These are phyloP conservation scores for Telopea speciosissima DNA, from an alignment of 177 flowering plant species.

Conservation along the genomic window DNA sequence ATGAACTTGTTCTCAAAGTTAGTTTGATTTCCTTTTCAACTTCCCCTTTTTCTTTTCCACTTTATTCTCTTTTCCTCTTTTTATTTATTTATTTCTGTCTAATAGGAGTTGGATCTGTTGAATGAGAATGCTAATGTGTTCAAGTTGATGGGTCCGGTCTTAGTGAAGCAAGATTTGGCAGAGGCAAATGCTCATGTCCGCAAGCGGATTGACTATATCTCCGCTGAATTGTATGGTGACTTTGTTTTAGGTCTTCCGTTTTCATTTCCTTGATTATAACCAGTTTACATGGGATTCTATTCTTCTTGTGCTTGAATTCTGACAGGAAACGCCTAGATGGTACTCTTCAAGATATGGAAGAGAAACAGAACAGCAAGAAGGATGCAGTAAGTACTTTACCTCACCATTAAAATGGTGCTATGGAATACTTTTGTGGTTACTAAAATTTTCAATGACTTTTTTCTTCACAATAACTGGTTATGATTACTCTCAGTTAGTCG, in stretches of 20 bases:
- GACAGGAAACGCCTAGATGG: slow-evolving; percentile 86
- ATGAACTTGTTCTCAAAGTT: slow-evolving; percentile 96
- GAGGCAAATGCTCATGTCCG: slow-evolving; percentile 96
- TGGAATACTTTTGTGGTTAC: too few species aligned
- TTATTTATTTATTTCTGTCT: slow-evolving; percentile 6
- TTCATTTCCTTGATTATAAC: neutral
- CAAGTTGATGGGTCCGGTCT: slow-evolving; percentile 94
- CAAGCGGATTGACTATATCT: slow-evolving; percentile 90
- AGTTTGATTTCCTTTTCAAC: neutral
- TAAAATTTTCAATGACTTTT: too few species aligned
- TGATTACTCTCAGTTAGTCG: too few species aligned
- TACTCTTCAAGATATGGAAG: slow-evolving; percentile 81
- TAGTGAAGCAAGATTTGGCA: slow-evolving; percentile 95
- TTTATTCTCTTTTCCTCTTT: neutral
- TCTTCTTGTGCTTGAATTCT: neutral
- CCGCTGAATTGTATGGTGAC: slow-evolving; percentile 78
- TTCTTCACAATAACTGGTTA: too few species aligned
- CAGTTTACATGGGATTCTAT: neutral
- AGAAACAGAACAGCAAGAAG: slow-evolving; percentile 81
- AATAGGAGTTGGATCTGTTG: slow-evolving; percentile 85
- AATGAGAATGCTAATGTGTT: slow-evolving; percentile 83
- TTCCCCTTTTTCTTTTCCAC: neutral
- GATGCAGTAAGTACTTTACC: slow-evolving; percentile 52
- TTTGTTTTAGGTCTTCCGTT: neutral
- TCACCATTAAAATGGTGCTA: neutral